Percentiles rank a stretch among this genome's conserved stretches.
Evolutionary conservation across 768 basidiomycete species (phyloP).

Genomic region (Suillus tomentosus): DNA sequence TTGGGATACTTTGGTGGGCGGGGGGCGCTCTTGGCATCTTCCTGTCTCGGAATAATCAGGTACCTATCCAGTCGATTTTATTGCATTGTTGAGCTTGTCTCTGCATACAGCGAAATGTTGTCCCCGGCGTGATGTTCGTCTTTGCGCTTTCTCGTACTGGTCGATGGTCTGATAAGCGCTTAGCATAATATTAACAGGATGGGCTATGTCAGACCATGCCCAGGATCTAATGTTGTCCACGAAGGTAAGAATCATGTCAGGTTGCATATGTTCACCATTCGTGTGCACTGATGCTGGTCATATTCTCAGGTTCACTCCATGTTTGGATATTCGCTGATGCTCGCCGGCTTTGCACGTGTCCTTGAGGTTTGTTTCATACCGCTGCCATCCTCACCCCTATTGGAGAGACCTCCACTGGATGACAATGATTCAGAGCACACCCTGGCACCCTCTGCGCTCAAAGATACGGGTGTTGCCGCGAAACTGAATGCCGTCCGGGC

Average conservation of each 20-base stretch:
- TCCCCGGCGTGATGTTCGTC: slow-evolving; percentile 78
- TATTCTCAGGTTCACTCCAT: slow-evolving; percentile 67
- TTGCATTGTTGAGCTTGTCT: slow-evolving; percentile 9
- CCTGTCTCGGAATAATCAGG: slow-evolving; percentile 77
- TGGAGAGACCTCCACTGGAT: slow-evolving; percentile 29
- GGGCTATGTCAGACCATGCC: slow-evolving; percentile 90
- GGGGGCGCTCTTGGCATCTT: slow-evolving; percentile 90
- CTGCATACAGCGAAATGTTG: slow-evolving; percentile 61
- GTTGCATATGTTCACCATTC: neutral
- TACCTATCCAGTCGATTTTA: slow-evolving; percentile 28
- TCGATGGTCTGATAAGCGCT: neutral
- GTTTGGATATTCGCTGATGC: slow-evolving; percentile 86
- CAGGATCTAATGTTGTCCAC: slow-evolving; percentile 86
- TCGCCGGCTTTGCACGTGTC: slow-evolving; percentile 78
- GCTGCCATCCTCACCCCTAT: slow-evolving; percentile 31
- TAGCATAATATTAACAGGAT: slow-evolving; percentile 89
- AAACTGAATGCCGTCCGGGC: slow-evolving; percentile 49
- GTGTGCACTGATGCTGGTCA: slow-evolving; percentile 3
- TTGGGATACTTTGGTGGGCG: slow-evolving; percentile 71
- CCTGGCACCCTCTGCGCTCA: slow-evolving; percentile 41
- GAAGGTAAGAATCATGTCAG: slow-evolving; percentile 45
- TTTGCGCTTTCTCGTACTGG: neutral
- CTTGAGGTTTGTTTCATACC: slow-evolving; percentile 83
- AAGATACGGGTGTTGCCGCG: slow-evolving; percentile 18
- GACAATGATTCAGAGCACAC: slow-evolving; percentile 73